A percentile compares a stretch with the other conserved stretches of the same genome.
These are phyloP conservation scores for Hansenula lynferdii DNA, from an alignment of 1,139 yeast species.

Conservation along the genomic window DNA sequence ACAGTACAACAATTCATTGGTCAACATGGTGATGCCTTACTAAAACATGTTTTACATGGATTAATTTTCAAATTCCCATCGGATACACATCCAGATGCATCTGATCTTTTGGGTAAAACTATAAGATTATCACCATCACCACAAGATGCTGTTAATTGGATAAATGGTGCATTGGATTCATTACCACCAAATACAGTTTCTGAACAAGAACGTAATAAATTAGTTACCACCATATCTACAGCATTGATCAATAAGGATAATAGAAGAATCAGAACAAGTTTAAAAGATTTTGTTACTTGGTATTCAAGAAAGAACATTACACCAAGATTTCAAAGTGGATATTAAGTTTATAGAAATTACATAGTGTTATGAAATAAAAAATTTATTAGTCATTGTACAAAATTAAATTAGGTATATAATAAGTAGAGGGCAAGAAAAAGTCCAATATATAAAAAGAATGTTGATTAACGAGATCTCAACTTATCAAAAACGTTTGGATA, in stretches of 20 bases:
- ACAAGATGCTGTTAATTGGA: constrained; percentile 51
- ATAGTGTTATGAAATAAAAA: too few relatives aligned
- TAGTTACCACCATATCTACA: constrained; percentile 48
- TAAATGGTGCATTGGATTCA: constrained; percentile 46
- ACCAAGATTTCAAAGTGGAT: constrained; percentile 33
- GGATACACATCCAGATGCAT: constrained; percentile 71
- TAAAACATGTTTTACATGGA: constrained; percentile 55
- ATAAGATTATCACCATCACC: constrained; percentile 42
- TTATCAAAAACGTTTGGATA: constrained; percentile 74
- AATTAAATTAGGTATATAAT: too few relatives aligned
- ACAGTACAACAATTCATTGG: constrained; percentile 39
- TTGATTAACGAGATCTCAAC: constrained; percentile 25
- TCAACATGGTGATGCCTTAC: constrained; percentile 53
- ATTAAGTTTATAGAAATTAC: too few relatives aligned
- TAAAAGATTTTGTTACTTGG: constrained; percentile 78
- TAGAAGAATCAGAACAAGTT: constrained; percentile 64
- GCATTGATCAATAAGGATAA: constrained; percentile 69
- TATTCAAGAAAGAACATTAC: constrained; percentile 73
- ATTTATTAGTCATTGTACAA: too few relatives aligned
- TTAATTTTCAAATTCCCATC: constrained; percentile 66
- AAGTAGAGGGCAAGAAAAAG: not conserved
- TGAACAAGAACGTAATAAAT: constrained; percentile 57
- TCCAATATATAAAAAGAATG: not conserved
- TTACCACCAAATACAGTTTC: constrained; percentile 62
- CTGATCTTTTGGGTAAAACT: constrained; percentile 67